These are phyloP conservation scores for Podospora anserina DNA, from an alignment of 495 filamentous ascomycete genomes.

Conservation along the genomic window DNA sequence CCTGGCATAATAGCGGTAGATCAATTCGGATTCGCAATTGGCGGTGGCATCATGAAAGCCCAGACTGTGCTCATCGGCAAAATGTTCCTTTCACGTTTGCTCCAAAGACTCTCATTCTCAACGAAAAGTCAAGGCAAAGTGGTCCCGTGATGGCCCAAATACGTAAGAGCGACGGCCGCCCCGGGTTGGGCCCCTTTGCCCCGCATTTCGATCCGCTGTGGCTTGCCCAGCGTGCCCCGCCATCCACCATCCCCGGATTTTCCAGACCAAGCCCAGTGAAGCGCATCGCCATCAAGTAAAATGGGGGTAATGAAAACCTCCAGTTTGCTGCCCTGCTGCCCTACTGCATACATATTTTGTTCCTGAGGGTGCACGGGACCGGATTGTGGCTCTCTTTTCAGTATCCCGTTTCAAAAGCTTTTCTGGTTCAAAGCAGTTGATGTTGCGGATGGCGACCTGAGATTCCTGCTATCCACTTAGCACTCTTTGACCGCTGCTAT, in stretches of 20 bases:
- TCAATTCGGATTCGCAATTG: not conserved
- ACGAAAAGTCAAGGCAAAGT: slow-evolving; percentile 4
- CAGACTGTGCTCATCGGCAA: slow-evolving; percentile 23
- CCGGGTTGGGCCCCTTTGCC: not conserved
- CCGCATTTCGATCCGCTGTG: too few species aligned
- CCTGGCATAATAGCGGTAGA: not conserved
- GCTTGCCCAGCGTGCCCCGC: slow-evolving; percentile 18
- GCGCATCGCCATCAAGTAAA: slow-evolving; percentile 38
- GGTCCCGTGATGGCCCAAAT: slow-evolving; percentile 33
- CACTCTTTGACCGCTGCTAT: slow-evolving; percentile 26
- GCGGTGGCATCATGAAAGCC: slow-evolving; percentile 24
- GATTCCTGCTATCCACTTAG: slow-evolving; percentile 4
- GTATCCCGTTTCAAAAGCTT: not conserved
- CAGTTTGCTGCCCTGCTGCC: not conserved
- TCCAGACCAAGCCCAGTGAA: slow-evolving; percentile 13
- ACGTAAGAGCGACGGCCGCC: slow-evolving; percentile 29
- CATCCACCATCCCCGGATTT: slow-evolving; percentile 30
- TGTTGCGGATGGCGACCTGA: slow-evolving; percentile 1
- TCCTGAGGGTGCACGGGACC: slow-evolving; percentile 28
- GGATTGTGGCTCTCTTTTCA: slow-evolving; percentile 11
- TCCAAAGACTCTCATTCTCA: slow-evolving; percentile 13
- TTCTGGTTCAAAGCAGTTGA: not conserved
- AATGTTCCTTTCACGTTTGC: slow-evolving; percentile 1
- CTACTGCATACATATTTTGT: not conserved
- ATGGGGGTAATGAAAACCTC: slow-evolving; percentile 41